Evolutionary conservation across 2,329 filamentous ascomycete species (phyloP).

Genomic region (Diaporthe vaccinii): DNA sequence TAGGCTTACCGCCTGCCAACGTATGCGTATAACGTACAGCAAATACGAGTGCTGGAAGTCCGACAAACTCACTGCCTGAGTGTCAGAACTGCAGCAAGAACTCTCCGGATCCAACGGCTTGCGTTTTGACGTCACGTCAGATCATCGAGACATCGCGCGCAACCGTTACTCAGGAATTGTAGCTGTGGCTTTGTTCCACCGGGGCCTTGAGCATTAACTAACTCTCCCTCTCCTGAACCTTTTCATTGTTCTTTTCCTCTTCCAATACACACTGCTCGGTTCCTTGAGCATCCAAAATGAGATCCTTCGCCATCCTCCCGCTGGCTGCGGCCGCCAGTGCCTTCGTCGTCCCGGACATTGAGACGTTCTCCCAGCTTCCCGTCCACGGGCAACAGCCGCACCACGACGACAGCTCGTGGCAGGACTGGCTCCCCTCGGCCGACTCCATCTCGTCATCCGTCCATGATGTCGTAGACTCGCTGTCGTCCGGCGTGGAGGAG

Average conservation of each 20-base stretch:
- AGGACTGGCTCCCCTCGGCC: slow-evolving; percentile 41
- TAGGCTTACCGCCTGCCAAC: background rate
- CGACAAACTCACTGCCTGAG: background rate
- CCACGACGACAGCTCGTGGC: slow-evolving; percentile 38
- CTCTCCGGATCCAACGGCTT: slow-evolving; percentile 19
- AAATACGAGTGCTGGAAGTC: background rate
- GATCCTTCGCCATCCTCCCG: slow-evolving; percentile 39
- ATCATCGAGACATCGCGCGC: slow-evolving; percentile 18
- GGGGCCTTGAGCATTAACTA: background rate
- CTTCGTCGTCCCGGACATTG: slow-evolving; percentile 44
- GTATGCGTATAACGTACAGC: background rate
- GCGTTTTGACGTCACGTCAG: slow-evolving; percentile 39
- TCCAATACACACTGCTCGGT: background rate
- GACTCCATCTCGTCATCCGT: slow-evolving; percentile 35
- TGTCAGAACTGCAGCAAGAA: background rate
- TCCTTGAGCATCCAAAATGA: slow-evolving; percentile 41
- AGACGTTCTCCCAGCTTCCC: slow-evolving; percentile 41
- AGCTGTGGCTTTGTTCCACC: slow-evolving; percentile 23
- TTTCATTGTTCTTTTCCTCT: background rate
- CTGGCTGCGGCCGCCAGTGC: slow-evolving; percentile 44
- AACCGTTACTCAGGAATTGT: background rate
- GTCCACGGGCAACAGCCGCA: slow-evolving; percentile 38
- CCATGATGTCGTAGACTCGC: slow-evolving; percentile 38
- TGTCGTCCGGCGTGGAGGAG: slow-evolving; percentile 39
- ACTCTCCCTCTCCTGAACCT: background rate